Evolutionary conservation across 768 basidiomycete species (phyloP), one percentile per base, ranked within the genome.

Genomic region (Sarcodon sp.): DNA sequence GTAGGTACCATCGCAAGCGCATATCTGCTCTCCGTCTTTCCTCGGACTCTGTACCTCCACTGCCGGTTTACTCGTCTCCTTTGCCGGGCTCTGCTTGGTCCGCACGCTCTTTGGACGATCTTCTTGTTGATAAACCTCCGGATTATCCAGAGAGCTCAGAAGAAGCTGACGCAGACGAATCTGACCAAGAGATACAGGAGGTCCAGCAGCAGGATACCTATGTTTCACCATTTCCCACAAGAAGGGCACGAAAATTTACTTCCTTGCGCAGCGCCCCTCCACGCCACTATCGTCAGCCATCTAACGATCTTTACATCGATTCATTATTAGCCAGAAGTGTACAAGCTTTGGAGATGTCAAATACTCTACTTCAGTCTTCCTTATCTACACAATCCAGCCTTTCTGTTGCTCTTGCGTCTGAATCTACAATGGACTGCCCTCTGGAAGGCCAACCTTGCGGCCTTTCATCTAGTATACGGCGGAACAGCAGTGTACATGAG

Each of bases 331-430:
- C 79, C 50, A 78, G 87, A 52, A 87, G 85, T 53, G 84, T 90
- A 11, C 79, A 87, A 63, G 87, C 87, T 1, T 69, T 91, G 7
- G 88, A 90, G 60, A 80, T 88, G 71, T 90, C 87, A 4, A 90
- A 90, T 50, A 73, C 79, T 3, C 67, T 90, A 9, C 67, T 91
- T 43, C 80, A 86, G 58, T 79, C 77, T 10, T 83, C 83, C 16
- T 80, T 88, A 55, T 75, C 80, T 36, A 80, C 87, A 0, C 80
- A 83, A 52, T 70, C 79, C 10, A 76, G 67, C 33, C 65, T 73
- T 35, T 69, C 69, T 33, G 64, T 69, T 3, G 64, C 80, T 36
- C 61, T 82, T 32, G 68, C 72, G 18, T 56, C 70, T 12, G 77
- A 75, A 48, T 36, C 62, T 6, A 60, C 66, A 15, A 65, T 64